A percentile compares a stretch with the other conserved stretches of the same genome.
Evolutionary conservation across 1,284 basidiomycete species (phyloP).

Genomic region (Apiotrichum mycotoxinovorans): DNA sequence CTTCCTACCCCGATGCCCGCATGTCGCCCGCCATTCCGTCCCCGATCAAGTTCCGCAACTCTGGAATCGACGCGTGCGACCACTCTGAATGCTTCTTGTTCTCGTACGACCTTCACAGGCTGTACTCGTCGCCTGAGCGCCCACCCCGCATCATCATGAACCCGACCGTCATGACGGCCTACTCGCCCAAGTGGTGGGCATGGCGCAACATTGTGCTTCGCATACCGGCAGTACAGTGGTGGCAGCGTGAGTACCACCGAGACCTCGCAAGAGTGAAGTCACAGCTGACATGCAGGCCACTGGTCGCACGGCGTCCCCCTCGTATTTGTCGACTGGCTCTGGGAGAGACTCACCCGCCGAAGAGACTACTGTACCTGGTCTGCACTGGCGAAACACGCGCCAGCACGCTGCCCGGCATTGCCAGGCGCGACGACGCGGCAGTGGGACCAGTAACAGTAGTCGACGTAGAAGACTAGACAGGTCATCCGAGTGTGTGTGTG

Average conservation of each 20-base stretch:
- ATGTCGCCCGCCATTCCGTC: constrained; percentile 46
- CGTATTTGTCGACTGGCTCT: constrained; percentile 27
- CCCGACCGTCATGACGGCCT: constrained; percentile 51
- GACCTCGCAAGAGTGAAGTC: no score
- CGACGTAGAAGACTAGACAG: no score
- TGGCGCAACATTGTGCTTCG: constrained; percentile 56
- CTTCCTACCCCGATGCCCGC: constrained; percentile 33
- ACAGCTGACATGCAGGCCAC: background rate
- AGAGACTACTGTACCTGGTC: constrained; percentile 38
- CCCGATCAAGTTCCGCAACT: constrained; percentile 55
- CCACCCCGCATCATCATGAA: constrained; percentile 54
- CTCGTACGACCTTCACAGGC: constrained; percentile 58
- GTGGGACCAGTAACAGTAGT: background rate
- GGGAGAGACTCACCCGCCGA: constrained; percentile 19
- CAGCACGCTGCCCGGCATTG: constrained; percentile 28
- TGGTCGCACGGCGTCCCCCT: constrained; percentile 20
- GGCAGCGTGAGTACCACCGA: constrained; percentile 35
- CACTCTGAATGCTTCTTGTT: constrained; percentile 58
- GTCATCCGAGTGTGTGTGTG: background rate
- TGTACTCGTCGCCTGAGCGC: constrained; percentile 48
- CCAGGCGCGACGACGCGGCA: constrained; percentile 9
- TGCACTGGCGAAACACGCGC: constrained; percentile 19
- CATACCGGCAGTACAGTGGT: constrained; percentile 54
- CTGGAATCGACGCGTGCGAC: constrained; percentile 53
- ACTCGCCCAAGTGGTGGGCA: constrained; percentile 51